Percentiles rank a stretch among this genome's conserved stretches.
Conservation (phyloP, 2,329 filamentous ascomycete genomes). For the Ascosphaera aggregata region DNA sequence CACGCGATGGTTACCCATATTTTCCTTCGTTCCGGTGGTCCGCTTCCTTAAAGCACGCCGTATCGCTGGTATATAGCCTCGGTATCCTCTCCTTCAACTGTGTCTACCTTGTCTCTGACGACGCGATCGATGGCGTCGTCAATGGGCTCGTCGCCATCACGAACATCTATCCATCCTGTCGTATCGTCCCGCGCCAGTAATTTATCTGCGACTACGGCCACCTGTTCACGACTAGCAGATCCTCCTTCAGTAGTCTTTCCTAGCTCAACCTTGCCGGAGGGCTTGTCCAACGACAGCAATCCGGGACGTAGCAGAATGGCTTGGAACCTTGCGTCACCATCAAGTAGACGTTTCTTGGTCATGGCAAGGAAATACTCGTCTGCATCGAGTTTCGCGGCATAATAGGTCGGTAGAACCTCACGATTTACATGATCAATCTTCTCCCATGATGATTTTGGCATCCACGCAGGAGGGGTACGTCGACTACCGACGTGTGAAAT, state of each 20-base stretch:
- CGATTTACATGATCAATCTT: constrained; percentile 23
- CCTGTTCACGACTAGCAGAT: constrained; percentile 24
- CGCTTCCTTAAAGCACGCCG: neutral
- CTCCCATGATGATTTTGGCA: constrained; percentile 24
- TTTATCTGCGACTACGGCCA: constrained; percentile 26
- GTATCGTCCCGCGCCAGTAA: constrained; percentile 25
- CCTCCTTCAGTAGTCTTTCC: constrained; percentile 22
- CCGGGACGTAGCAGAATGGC: constrained; percentile 30
- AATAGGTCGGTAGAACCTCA: constrained; percentile 27
- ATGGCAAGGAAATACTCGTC: constrained; percentile 30
- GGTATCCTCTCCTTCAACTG: constrained; percentile 27
- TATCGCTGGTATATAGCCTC: constrained; percentile 19
- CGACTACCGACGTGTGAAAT: constrained; percentile 30
- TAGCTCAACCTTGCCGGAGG: constrained; percentile 23
- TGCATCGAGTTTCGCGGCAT: constrained; percentile 30
- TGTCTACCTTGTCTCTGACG: constrained; percentile 22
- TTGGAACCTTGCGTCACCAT: constrained; percentile 18
- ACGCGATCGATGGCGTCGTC: constrained; percentile 23
- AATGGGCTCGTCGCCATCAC: constrained; percentile 26
- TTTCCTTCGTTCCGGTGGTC: no score
- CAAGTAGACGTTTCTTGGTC: constrained; percentile 14
- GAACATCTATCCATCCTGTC: constrained; percentile 29
- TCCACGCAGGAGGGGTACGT: constrained; percentile 25
- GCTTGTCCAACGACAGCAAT: constrained; percentile 23
- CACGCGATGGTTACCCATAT: no score